Evolutionary conservation across 2,329 filamentous ascomycete species (phyloP).

Genomic region (Penicillium polonicum): DNA sequence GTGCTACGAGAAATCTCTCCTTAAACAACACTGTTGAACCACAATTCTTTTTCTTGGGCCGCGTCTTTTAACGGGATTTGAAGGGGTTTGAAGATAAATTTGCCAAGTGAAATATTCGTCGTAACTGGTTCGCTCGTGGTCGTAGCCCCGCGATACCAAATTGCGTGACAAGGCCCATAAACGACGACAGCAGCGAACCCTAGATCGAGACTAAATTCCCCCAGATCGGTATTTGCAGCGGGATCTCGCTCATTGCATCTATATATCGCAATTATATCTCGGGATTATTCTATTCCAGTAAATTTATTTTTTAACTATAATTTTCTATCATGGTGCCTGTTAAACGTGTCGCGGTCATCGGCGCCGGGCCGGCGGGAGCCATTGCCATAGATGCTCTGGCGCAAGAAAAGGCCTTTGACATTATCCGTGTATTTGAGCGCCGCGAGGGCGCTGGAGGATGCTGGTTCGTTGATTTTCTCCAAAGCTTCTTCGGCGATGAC

Average conservation of each 20-base stretch:
- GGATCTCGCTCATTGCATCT: not conserved
- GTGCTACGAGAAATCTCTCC: not conserved
- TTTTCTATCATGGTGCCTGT: not conserved
- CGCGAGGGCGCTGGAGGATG: not conserved
- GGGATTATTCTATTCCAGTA: not conserved
- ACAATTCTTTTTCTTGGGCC: not conserved
- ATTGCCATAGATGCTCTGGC: constrained; percentile 1
- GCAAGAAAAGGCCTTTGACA: not conserved
- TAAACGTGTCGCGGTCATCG: not conserved
- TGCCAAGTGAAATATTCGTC: not conserved
- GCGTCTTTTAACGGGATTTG: not conserved
- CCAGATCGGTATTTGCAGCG: not conserved
- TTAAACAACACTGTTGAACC: not conserved
- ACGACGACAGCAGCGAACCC: not conserved
- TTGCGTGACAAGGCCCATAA: not conserved
- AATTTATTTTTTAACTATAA: no score
- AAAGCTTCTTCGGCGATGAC: not conserved
- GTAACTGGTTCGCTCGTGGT: not conserved
- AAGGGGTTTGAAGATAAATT: not conserved
- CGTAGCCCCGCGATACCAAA: not conserved
- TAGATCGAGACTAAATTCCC: not conserved
- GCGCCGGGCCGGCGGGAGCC: not conserved
- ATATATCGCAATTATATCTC: not conserved
- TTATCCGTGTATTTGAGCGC: constrained; percentile 1
- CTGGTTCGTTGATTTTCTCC: not conserved